Evolutionary conservation across 352 stramenopile genomes (phyloP), one percentile per base, ranked within the genome.

Genomic region (Phytophthora chlamydospora): DNA sequence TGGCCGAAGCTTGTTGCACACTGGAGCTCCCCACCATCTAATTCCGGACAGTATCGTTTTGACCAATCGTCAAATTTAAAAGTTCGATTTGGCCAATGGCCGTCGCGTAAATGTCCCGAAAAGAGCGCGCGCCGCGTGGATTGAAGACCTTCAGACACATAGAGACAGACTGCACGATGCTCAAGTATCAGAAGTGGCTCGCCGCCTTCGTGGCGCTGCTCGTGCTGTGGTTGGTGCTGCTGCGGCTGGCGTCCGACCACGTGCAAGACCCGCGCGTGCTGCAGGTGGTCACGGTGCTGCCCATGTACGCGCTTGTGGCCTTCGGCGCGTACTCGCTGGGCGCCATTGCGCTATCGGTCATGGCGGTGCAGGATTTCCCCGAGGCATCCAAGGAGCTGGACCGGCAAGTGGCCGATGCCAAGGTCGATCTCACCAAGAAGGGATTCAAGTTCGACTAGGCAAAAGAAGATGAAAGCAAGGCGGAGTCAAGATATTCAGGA

Each of bases 151-250:
- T 2, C 11, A 17, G 19, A 29, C 45, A 59, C 33, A 62, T 39
- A 68, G 11, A 64, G 38, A 53, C 58, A 58, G 11, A 0, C 12
- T 29, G 46, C 43, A 41, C 16, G 9, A 91, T 90, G 78, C 80
- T 91, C 46, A 91, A 90, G 75, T 91, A 90, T 73, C 83, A 90
- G 66, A 89, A 83, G 71, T 90, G 83, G 80, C 64, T 91, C 32
- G 52, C 34, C 33, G 71, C 68, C 1, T 75, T 88, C 47, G 62
- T 80, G 32, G 53, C 76, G 17, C 61, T 85, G 51, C 62, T 90
- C 13, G 53, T 68, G 39, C 52, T 83, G 36, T 91, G 83, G 83
- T 60, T 87, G 36, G 32, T 83, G 39, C 67, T 88, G 43, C 68
- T 84, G 47, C 59, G 71, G 44, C 83, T 80, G 36, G 75, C 70